Base-by-base conservation (phyloP, 177 flowering plant genomes). In the Vitis hybrid region DNA sequence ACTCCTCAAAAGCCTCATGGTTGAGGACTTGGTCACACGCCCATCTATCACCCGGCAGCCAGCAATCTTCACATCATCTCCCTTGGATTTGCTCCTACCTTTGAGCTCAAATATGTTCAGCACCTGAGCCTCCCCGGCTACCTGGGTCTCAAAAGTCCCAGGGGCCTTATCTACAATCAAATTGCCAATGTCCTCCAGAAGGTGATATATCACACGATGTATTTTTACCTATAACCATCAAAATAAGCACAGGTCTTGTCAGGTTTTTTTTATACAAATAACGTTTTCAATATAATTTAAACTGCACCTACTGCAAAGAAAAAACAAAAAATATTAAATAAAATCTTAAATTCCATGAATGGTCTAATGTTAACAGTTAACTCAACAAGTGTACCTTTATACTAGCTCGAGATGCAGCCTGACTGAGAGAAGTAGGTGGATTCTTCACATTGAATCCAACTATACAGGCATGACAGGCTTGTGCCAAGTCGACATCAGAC, bases 111-210 rank as follows among this genome's bases (percentile, higher is more conserved):
- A 93, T 60, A 92, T 88, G 77, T 70, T 79, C 50, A 93, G 70
- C 60, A 93, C 91, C 67, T 89, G 87, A 18, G 88, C 94, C 69
- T 92, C 96, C 8, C 98, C 98, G 7, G 91, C 89, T 15, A 92
- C 90, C 74, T 83, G 82, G 27, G 85, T 86, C 72, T 92, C 94
- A 7, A 67, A 62, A 9, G 90, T 89, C 62, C 98, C 98, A 3
- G 94, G 97, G n/a, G 97, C 97, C 77, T 86, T 90, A 8, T 90
- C 92, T 6, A 93, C 94, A 11, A 92, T 87, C 68, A 88, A 54
- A 46, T 81, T 88, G n/a, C 98, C 96, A 19, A 93, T 72, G 46
- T 89, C 98, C 80, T 92, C 96, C 82, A 93, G 67, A 63, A 93
- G 97, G 72, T 85, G 96, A 77, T 93, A 93, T 71, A 90, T 92